A percentile compares a stretch with the other conserved stretches of the same genome.
Evolutionary conservation across 208 protist species (phyloP).

Genomic region (Jaenimonas drosophilae): DNA sequence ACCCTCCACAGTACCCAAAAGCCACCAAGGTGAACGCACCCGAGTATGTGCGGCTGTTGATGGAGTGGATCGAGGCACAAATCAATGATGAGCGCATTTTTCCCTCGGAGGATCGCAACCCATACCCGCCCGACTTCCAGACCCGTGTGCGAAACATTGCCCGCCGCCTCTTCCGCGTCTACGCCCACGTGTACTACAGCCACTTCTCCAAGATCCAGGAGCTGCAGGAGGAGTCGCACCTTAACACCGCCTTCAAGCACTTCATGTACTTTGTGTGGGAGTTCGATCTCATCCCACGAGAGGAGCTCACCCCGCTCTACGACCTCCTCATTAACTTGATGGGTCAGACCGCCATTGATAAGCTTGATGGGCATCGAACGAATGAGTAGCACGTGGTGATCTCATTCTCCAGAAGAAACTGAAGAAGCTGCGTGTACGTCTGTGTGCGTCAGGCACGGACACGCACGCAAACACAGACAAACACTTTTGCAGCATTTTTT

Average conservation of each 20-base stretch:
- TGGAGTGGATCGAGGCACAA: slow-evolving; percentile 97
- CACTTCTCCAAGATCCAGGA: slow-evolving; percentile 94
- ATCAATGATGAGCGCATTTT: slow-evolving; percentile 97
- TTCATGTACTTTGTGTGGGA: slow-evolving; percentile 90
- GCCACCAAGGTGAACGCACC: slow-evolving; percentile 93
- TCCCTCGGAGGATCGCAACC: slow-evolving; percentile 88
- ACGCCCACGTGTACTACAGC: slow-evolving; percentile 98
- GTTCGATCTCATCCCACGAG: slow-evolving; percentile 75
- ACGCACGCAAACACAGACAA: slow-evolving; percentile 3
- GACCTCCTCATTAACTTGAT: slow-evolving; percentile 81
- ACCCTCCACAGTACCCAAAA: slow-evolving; percentile 93
- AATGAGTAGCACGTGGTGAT: no score
- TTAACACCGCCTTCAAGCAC: slow-evolving; percentile 96
- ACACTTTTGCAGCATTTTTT: background rate
- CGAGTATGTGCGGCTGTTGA: slow-evolving; percentile 97
- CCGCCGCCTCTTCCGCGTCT: slow-evolving; percentile 97
- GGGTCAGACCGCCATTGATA: slow-evolving; percentile 69
- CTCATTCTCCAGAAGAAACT: no score
- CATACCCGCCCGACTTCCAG: slow-evolving; percentile 81
- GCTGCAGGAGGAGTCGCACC: slow-evolving; percentile 95
- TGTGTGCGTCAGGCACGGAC: no score
- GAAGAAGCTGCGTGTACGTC: no score
- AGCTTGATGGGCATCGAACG: slow-evolving; percentile 19
- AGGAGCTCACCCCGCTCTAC: slow-evolving; percentile 70
- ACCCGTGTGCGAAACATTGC: slow-evolving; percentile 94